Conservation (phyloP, 164 flowering plant genomes). For the Cinnamomum micranthum region DNA sequence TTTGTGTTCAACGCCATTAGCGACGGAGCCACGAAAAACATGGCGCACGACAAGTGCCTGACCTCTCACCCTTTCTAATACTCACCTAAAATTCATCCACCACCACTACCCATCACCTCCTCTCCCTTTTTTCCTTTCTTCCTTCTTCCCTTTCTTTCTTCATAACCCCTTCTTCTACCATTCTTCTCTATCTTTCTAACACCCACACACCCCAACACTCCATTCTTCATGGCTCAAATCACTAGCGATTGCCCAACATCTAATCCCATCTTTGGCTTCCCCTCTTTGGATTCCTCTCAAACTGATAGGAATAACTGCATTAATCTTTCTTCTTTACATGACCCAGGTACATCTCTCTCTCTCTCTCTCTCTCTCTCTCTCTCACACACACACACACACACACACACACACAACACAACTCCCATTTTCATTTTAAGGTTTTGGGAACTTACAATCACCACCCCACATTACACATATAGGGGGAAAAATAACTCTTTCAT, state of each 20-base stretch:
- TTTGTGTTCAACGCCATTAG: constrained; percentile 10
- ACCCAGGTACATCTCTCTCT: constrained; percentile 9
- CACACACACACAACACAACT: neutral
- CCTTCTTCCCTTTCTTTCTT: neutral
- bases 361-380: constrained; percentile 8
- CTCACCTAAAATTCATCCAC: constrained; percentile 9
- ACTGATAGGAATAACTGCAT: neutral
- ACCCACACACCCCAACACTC: neutral
- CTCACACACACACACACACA: neutral
- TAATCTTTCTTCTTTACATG: neutral
- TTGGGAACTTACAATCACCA: too few species aligned
- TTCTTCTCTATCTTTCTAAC: constrained; percentile 7
- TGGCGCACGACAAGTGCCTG: constrained; percentile 17
- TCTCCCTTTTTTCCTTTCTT: neutral
- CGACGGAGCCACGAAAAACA: constrained; percentile 13
- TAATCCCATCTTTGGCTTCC: neutral
- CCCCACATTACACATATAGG: too few species aligned
- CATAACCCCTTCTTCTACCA: neutral
- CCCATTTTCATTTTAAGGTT: too few species aligned
- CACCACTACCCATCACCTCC: neutral
- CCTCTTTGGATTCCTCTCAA: constrained; percentile 1
- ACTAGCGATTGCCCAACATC: neutral
- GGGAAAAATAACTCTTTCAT: too few species aligned
- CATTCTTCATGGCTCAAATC: constrained; percentile 12
- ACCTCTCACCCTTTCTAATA: constrained; percentile 16